Base-by-base conservation (phyloP, 2,329 filamentous ascomycete species). In the Fusarium dlaminii region DNA sequence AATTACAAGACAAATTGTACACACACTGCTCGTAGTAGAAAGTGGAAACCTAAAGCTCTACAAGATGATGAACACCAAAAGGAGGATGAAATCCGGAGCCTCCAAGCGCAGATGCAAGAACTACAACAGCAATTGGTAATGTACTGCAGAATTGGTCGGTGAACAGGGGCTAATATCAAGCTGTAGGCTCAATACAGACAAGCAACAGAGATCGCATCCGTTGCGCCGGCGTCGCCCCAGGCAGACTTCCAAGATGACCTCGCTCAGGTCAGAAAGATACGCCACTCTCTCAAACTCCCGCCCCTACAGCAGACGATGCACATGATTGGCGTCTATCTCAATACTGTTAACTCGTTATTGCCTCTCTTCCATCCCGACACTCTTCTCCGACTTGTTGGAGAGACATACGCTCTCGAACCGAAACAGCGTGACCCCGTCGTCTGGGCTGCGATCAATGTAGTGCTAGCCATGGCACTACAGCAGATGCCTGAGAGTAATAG, bases 391-490 rank as follows among this genome's bases (percentile, higher is more conserved):
- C 43, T 67, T 1, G 30, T 67, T 6, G 64, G 64, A 11, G 62
- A 67, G 39, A 59, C 62, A 1, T 67, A 67, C 22, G 64, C 64
- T 5, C 9, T 51, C 2, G 43, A 40, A 1, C 62, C 64, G 5
- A 32, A 39, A 18, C 32, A 67, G 6, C 62, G 64, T 6, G 37
- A 66, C 11, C 51, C 62, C 2, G 37, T 66, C 2, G 32, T 45
- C 9, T 67, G 64, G 64, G 62, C 43, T 6, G 64, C 51, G 8
- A 59, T 67, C 18, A 67, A 67, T 13, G 62, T 67, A 4, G 64
- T 66, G 8, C 42, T 67, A 24, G 64, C 64, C 13, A 5, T 67
- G n/a, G 43, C 64, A 8, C 24, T 45, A 6, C 64, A 67, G 17
- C 62, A 67, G 8, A 66, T 67, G 36, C 51, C 51, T 0, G n/a